Percentiles rank a stretch among this genome's conserved stretches.
Evolutionary conservation across 225 moss, liverwort and hornwort species (phyloP).

Genomic region (Rhytidiadelphus loreus): DNA sequence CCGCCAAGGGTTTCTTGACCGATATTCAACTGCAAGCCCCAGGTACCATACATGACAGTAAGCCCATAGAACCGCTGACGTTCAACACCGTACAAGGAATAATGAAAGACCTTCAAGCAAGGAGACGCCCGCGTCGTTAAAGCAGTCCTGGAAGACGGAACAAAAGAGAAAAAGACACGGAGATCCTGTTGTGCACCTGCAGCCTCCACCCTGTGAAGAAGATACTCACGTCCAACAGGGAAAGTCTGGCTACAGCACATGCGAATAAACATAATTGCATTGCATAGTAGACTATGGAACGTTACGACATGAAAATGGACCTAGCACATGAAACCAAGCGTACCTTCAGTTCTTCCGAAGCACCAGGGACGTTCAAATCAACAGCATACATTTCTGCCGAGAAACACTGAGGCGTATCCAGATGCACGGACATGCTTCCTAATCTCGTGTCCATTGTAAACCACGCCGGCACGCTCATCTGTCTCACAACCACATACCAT

Average conservation of each 20-base stretch:
- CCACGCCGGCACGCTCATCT: constrained; percentile 96
- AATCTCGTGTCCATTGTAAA: constrained; percentile 93
- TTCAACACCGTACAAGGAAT: background rate
- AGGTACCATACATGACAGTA: background rate
- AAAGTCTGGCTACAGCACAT: background rate
- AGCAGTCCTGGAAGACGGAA: background rate
- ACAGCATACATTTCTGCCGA: constrained; percentile 93
- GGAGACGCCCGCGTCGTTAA: background rate
- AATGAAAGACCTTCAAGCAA: background rate
- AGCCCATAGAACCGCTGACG: background rate
- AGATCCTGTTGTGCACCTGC: background rate
- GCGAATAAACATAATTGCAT: background rate
- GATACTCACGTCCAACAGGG: background rate
- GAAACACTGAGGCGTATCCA: constrained; percentile 87
- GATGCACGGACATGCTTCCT: constrained; percentile 88
- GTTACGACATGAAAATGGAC: background rate
- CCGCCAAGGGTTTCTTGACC: constrained; percentile 84
- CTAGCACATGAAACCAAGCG: background rate
- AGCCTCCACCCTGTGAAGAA: background rate
- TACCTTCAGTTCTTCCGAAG: constrained; percentile 88
- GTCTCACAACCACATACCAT: background rate
- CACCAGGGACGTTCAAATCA: constrained; percentile 76
- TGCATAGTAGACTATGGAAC: background rate
- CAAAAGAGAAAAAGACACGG: background rate
- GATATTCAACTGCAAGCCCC: constrained; percentile 44